Evolutionary conservation across 352 stramenopile genomes (phyloP).

Genomic region (Aphanomyces euteiches): DNA sequence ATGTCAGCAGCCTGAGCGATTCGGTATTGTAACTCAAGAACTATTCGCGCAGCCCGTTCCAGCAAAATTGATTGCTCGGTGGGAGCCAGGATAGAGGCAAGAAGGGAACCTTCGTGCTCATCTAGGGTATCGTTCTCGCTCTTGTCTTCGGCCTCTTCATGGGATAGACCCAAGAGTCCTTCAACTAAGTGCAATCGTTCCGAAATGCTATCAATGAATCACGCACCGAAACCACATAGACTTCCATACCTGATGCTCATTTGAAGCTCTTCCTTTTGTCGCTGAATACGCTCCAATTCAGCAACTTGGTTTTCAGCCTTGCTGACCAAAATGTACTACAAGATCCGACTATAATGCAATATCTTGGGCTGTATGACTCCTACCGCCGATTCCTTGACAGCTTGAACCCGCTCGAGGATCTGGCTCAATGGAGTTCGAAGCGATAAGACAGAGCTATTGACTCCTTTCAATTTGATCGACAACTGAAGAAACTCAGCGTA

Average conservation of each 20-base stretch:
- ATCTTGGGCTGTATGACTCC: background rate
- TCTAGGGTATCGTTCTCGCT: conserved; percentile 35
- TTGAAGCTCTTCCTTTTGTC: conserved; percentile 20
- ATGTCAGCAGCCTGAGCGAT: conserved; percentile 64
- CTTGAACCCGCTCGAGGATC: conserved; percentile 76
- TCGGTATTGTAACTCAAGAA: conserved; percentile 75
- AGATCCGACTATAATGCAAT: background rate
- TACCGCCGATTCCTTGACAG: conserved; percentile 62
- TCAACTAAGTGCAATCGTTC: conserved; percentile 75
- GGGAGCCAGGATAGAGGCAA: background rate
- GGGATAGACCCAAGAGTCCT: conserved; percentile 62
- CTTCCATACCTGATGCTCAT: conserved; percentile 27
- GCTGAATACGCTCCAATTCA: conserved; percentile 1
- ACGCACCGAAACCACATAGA: too few relatives aligned
- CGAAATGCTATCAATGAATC: conserved; percentile 42
- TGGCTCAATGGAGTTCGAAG: conserved; percentile 63
- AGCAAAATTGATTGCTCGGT: conserved; percentile 34
- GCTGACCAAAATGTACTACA: conserved; percentile 18
- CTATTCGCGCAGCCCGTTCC: conserved; percentile 64
- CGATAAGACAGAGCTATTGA: conserved; percentile 79
- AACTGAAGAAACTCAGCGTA: conserved; percentile 88
- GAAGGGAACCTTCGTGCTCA: conserved; percentile 31
- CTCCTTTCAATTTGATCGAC: conserved; percentile 79
- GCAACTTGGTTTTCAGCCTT: conserved; percentile 13
- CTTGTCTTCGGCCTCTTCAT: conserved; percentile 35